Evolutionary conservation across 2,329 filamentous ascomycete genomes (phyloP).

Genomic region (Coleophoma cylindrospora): DNA sequence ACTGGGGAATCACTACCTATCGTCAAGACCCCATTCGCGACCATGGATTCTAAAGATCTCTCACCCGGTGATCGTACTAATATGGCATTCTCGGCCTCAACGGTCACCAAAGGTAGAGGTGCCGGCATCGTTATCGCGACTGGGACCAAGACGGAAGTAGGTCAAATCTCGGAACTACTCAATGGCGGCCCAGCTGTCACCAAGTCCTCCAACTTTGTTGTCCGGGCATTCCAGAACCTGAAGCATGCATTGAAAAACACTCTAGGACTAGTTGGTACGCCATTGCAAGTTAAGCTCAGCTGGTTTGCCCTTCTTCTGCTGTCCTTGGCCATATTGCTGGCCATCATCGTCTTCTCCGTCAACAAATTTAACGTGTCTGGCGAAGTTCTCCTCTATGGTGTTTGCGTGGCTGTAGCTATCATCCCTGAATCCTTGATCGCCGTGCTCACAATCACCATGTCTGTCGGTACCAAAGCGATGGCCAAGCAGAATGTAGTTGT

Average conservation of each 20-base stretch:
- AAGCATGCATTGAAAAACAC: conserved; percentile 41
- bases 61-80: conserved; percentile 67
- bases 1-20: conserved; percentile 71
- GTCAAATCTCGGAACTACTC: conserved; percentile 68
- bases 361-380: conserved; percentile 47
- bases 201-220: conserved; percentile 42
- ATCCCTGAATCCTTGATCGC: conserved; percentile 66
- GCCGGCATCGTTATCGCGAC: conserved; percentile 64
- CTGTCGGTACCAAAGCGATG: conserved; percentile 61
- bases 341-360: conserved; percentile 56
- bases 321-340: conserved; percentile 58
- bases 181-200: conserved; percentile 50
- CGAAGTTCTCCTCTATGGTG: conserved; percentile 56
- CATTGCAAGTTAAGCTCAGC: conserved; percentile 78
- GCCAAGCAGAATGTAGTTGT: conserved; percentile 60
- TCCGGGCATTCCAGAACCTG: conserved; percentile 39
- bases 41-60: conserved; percentile 43
- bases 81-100: conserved; percentile 66
- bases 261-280: conserved; percentile 69
- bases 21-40: conserved; percentile 56
- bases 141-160: conserved; percentile 72
- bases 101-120: conserved; percentile 66
- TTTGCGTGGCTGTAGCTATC: conserved; percentile 57
- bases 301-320: conserved; percentile 82
- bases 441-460: conserved; percentile 67